Evolutionary conservation across 768 basidiomycete species (phyloP), one percentile per base, ranked within the genome.

Genomic region (Psilocybe cubensis): DNA sequence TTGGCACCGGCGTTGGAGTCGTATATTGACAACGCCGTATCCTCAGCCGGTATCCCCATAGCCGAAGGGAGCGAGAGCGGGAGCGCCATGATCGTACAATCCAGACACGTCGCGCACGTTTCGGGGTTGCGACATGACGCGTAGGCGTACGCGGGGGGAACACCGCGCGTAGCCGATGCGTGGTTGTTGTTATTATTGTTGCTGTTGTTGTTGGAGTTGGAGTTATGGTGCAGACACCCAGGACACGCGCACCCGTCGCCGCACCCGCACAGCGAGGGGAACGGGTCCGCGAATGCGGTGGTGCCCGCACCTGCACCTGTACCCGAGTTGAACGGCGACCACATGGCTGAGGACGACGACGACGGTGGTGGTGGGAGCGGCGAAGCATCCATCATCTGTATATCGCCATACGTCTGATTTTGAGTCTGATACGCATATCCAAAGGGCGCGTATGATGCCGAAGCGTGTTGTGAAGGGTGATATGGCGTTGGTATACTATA

Each of bases 211-310:
- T n/a, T n/a, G n/a, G n/a, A n/a, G 35, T 17, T n/a, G 24, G 68
- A 76, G 33, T 70, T 81, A 61, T 89, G 86, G 40, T 86, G 76
- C 45, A 79, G 66, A 60, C 88, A 89, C 6, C 88, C 88, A 1
- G 86, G 82, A 61, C 88, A 91, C 18, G 76, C 70, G 66, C 88
- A 90, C 2, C 71, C 72, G 49, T 84, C 80, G 21, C 88, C 88
- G 63, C 89, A 91, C 23, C 78, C 77, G 65, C 89, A 91, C 1
- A 76, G 47, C 0, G 80, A 79, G n/a, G 79, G 80, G 59, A 79
- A 75, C n/a, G 68, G 61, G 27, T 60, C 53, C 38, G 64, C 28
- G 54, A 56, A 46, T 33, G 56, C 57, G 49, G 52, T 33, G 63
- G 52, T 63, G 61, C 52, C 59, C 56, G 53, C 52, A 49, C 60